Conservation (phyloP, 495 filamentous ascomycete genomes). For the Penicillium fimorum region DNA sequence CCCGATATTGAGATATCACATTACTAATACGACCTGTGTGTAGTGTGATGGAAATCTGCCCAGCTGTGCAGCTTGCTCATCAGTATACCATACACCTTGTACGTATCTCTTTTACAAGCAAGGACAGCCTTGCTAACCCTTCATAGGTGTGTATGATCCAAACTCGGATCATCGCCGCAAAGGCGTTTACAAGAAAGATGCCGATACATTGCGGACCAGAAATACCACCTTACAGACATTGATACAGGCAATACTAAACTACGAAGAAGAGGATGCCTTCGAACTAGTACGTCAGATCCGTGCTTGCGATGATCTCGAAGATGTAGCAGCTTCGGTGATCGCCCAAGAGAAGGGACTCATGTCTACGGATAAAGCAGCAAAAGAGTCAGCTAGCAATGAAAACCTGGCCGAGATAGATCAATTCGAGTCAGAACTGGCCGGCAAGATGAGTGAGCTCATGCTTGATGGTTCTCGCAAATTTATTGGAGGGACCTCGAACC, state of each 20-base stretch:
- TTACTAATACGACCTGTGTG: conserved; percentile 18
- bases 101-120: conserved; percentile 6
- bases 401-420: conserved; percentile 41
- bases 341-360: conserved; percentile 50
- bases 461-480: conserved; percentile 90
- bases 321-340: conserved; percentile 78
- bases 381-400: conserved; percentile 32
- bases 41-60: conserved; percentile 91
- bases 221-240: conserved; percentile 89
- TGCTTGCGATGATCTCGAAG: conserved; percentile 86
- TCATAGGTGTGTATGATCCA: conserved; percentile 78
- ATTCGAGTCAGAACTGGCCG: conserved; percentile 83
- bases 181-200: conserved; percentile 93
- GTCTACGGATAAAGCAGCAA: conserved; percentile 15
- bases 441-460: conserved; percentile 90
- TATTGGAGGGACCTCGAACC: conserved; percentile 91
- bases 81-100: conserved; percentile 84
- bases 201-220: conserved; percentile 81
- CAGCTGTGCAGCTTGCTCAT: conserved; percentile 90
- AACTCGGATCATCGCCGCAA: conserved; percentile 95
- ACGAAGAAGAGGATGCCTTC: conserved; percentile 74
- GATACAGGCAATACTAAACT: conserved; percentile 88
- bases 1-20: neutral
- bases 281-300: conserved; percentile 83
- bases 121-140: neutral